Conservation (phyloP, 768 basidiomycete genomes). For the Mycena floridula region DNA sequence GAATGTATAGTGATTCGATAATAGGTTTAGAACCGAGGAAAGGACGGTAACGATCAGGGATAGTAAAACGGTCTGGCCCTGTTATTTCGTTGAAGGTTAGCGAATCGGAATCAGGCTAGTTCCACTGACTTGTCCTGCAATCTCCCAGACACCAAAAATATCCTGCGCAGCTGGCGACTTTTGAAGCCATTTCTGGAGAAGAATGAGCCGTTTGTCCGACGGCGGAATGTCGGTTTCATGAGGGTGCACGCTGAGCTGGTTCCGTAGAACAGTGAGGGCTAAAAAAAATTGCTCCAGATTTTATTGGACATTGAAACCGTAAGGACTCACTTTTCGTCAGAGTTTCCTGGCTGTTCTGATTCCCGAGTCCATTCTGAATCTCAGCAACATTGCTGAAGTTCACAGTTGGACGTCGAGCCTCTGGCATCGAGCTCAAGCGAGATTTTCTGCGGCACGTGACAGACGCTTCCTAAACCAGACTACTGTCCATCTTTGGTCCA, state of each 20-base stretch:
- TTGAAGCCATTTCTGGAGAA: slow-evolving; percentile 61
- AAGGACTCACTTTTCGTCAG: slow-evolving; percentile 23
- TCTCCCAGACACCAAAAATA: slow-evolving; percentile 60
- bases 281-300: slow-evolving; percentile 1
- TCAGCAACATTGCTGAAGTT: slow-evolving; percentile 23
- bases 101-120: not conserved
- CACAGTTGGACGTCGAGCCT: no score
- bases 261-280: slow-evolving; percentile 52
- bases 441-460: no score
- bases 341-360: slow-evolving; percentile 24
- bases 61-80: slow-evolving; percentile 39
- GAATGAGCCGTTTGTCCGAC: slow-evolving; percentile 52
- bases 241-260: slow-evolving; percentile 50
- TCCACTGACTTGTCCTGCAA: slow-evolving; percentile 41
- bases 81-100: slow-evolving; percentile 3
- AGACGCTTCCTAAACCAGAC: no score
- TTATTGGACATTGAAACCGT: slow-evolving; percentile 7
- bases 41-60: slow-evolving; percentile 46
- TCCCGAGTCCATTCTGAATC: slow-evolving; percentile 27
- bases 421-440: no score
- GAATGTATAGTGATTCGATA: slow-evolving; percentile 64
- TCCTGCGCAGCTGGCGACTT: slow-evolving; percentile 49
- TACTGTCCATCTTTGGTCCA: no score
- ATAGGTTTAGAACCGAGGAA: slow-evolving; percentile 52
- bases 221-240: slow-evolving; percentile 42